Base-by-base conservation (phyloP, 2,329 filamentous ascomycete genomes). In the Aspergillus flavus region DNA sequence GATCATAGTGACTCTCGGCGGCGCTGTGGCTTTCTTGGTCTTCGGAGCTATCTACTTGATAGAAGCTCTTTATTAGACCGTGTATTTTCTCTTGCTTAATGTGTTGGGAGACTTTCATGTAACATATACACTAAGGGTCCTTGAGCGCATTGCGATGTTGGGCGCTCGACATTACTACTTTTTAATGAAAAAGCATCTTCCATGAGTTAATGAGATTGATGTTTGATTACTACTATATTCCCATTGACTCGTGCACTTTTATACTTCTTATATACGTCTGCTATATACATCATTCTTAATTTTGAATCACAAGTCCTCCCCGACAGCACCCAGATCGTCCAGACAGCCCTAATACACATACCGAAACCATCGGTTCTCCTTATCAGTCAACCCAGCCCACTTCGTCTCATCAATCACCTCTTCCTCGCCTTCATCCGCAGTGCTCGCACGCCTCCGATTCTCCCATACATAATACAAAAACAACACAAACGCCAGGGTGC, bases 1-100 rank as follows among this genome's bases (percentile, higher is more conserved):
- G 2, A 32, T 66, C 6, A 66, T 66, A 97, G 95, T 98, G 41
- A 98, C 94, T 36, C 85, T 98, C 58, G 94, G 95, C 66, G 95
- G 95, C 64, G 94, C 95, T 9, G 81, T 91, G 61, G 93, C 94
- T 19, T 99, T 99, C 82, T 83, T 98, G 55, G 79, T 93, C 34
- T 99, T 99, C 75, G 94, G 93, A 64, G 79, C 97, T 71, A 94
- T 99, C 70, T 99, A 99, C 80, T 81, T 96, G 43, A 83, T 94
- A 64, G 94, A 98, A 79, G 90, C 91, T 16, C 81, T 94, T 61
- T 88, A 86, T 73, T 82, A 69, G 43, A 43, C 32, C 19, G 16
- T 21, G 16, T 9, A 11, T 34, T 30, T 32, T 16, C 48, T 21
- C 39, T 57, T 61, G 52, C n/a, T 55, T 55, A 9, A 19, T 23